Evolutionary conservation across 2,329 filamentous ascomycete genomes (phyloP).

Genomic region (Didymella pomorum): DNA sequence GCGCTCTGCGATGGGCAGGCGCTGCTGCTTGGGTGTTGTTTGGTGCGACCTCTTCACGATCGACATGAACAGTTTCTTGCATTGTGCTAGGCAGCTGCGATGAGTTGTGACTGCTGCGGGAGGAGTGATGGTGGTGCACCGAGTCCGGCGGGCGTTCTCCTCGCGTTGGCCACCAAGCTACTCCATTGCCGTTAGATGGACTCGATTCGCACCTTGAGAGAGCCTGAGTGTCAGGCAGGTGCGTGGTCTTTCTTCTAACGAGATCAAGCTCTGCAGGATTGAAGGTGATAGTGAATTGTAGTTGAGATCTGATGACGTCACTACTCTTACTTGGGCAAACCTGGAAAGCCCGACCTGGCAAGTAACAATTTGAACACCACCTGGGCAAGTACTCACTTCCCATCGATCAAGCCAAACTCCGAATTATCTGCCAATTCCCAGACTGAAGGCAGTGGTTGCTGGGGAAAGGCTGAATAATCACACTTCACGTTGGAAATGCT

Average conservation of each 20-base stretch:
- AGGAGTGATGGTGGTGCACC: background rate
- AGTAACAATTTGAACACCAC: background rate
- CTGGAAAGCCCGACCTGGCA: background rate
- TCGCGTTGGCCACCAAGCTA: background rate
- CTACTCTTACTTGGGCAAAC: background rate
- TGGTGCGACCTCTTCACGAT: background rate
- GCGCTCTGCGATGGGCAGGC: background rate
- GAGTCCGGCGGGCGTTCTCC: background rate
- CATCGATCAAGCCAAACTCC: background rate
- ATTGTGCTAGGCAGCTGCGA: background rate
- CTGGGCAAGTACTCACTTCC: background rate
- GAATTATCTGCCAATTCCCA: too few relatives aligned
- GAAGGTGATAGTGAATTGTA: background rate
- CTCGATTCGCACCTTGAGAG: background rate
- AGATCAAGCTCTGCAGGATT: background rate
- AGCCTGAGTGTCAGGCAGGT: too few relatives aligned
- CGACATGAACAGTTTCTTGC: background rate
- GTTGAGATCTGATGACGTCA: background rate
- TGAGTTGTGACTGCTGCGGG: background rate
- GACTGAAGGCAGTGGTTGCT: background rate
- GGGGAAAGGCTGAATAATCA: background rate
- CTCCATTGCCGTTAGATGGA: background rate
- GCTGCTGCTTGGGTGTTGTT: background rate
- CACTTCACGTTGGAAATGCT: background rate
- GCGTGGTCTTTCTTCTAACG: background rate